phyloP scores from a whole-genome alignment of 139 green algal species.

The Coelastrella sp. region DNA sequence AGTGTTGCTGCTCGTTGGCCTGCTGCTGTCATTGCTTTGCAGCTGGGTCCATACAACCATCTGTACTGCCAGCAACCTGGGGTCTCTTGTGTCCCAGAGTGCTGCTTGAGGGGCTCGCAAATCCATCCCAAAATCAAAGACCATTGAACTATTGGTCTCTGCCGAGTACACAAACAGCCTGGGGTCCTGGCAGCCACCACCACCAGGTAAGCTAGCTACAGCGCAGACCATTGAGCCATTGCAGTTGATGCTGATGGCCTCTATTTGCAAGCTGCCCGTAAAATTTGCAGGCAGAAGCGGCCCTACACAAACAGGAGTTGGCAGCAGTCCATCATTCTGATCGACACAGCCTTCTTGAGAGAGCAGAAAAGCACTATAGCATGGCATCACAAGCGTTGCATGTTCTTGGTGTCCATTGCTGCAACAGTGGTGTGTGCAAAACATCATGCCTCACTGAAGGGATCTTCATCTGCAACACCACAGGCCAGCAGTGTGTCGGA shows the following conservation, averaged over 20 bases:
- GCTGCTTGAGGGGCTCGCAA: slow-evolving; percentile 43
- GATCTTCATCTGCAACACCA: no score
- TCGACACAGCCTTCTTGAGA: no score
- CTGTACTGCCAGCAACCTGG: slow-evolving; percentile 65
- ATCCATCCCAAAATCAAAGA: slow-evolving; percentile 55
- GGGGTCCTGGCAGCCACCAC: slow-evolving; percentile 37
- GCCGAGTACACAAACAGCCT: slow-evolving; percentile 62
- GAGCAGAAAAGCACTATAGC: no score
- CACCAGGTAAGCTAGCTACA: slow-evolving; percentile 39
- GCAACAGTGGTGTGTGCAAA: background rate
- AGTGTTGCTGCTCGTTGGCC: background rate
- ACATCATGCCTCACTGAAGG: background rate
- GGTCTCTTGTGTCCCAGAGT: slow-evolving; percentile 68
- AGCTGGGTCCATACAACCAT: background rate
- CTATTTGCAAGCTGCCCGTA: slow-evolving; percentile 46
- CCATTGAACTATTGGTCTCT: slow-evolving; percentile 49
- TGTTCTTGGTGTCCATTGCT: background rate
- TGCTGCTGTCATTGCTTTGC: background rate
- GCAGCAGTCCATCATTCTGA: background rate
- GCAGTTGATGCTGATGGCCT: slow-evolving; percentile 66
- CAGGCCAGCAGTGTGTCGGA: background rate
- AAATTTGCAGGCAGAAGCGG: slow-evolving; percentile 46
- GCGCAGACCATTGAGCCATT: slow-evolving; percentile 67
- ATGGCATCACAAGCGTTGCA: no score
- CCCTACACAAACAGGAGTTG: slow-evolving; percentile 41